A percentile compares a stretch with the other conserved stretches of the same genome.
Evolutionary conservation across 1,284 basidiomycete species (phyloP).

Genomic region (Marasmius oreades): DNA sequence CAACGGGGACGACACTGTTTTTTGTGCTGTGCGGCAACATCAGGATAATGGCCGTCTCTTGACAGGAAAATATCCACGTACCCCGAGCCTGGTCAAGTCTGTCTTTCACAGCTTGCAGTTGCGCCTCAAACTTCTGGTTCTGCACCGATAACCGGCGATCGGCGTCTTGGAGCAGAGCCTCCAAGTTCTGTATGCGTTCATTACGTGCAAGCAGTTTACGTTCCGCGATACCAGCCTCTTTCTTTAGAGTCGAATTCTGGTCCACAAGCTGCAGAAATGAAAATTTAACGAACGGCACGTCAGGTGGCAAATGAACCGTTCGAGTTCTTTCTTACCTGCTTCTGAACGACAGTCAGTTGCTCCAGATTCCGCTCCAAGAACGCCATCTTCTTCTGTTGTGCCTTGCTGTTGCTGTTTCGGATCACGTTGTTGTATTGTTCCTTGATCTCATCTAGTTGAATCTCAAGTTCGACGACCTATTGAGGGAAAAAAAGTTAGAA

Average conservation of each 20-base stretch:
- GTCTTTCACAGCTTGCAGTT: constrained; percentile 89
- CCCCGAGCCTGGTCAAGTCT: constrained; percentile 89
- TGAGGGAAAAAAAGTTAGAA: constrained; percentile 13
- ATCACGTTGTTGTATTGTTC: constrained; percentile 99
- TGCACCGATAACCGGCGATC: constrained; percentile 88
- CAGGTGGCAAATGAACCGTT: not conserved
- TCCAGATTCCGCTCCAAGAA: constrained; percentile 98
- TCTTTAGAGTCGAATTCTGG: constrained; percentile 97
- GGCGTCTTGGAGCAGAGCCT: constrained; percentile 88
- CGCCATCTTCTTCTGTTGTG: constrained; percentile 99
- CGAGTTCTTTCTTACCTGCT: constrained; percentile 60
- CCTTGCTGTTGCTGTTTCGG: constrained; percentile 95
- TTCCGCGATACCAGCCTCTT: constrained; percentile 96
- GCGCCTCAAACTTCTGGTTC: constrained; percentile 94
- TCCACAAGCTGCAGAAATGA: constrained; percentile 78
- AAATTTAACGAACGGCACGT: constrained; percentile 8
- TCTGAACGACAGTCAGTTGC: constrained; percentile 94
- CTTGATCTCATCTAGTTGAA: constrained; percentile 97
- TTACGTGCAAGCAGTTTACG: constrained; percentile 94
- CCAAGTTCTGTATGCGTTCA: constrained; percentile 95
- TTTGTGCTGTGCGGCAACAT: constrained; percentile 58
- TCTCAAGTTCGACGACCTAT: constrained; percentile 99
- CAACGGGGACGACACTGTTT: constrained; percentile 68
- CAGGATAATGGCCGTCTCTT: not conserved
- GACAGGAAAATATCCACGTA: constrained; percentile 34